phyloP scores from a whole-genome alignment of 2,329 filamentous ascomycete genomes.

The Paracorniculantispora psalliotae region DNA sequence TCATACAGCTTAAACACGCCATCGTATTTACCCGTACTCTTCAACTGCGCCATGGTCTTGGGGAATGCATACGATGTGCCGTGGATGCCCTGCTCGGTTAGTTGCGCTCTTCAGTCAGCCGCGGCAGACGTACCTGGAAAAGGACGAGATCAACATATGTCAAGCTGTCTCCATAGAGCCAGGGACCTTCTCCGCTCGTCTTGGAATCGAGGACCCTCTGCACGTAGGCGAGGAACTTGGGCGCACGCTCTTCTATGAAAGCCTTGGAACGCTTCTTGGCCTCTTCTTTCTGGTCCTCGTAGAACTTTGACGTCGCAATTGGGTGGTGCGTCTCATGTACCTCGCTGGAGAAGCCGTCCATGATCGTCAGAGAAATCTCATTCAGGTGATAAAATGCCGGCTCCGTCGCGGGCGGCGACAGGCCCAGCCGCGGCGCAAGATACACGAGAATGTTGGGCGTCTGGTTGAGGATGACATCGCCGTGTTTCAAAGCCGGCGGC shows the following conservation, averaged over 20 bases:
- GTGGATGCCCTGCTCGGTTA: constrained; percentile 42
- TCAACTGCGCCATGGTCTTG: constrained; percentile 54
- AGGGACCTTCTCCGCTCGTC: constrained; percentile 53
- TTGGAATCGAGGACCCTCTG: constrained; percentile 58
- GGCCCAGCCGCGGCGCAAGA: constrained; percentile 54
- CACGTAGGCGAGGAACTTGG: constrained; percentile 69
- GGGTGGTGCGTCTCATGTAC: constrained; percentile 74
- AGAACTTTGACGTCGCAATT: constrained; percentile 53
- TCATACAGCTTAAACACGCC: constrained; percentile 61
- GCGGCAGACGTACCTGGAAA: constrained; percentile 54
- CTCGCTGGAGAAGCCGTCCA: constrained; percentile 68
- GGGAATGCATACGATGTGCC: constrained; percentile 65
- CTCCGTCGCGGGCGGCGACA: constrained; percentile 40
- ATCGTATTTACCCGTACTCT: constrained; percentile 51
- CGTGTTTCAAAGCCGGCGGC: constrained; percentile 61
- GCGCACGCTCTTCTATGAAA: constrained; percentile 58
- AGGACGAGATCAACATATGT: constrained; percentile 70
- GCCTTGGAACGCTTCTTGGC: constrained; percentile 51
- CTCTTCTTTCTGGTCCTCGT: constrained; percentile 72
- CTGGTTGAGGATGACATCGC: constrained; percentile 59
- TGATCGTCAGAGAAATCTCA: constrained; percentile 59
- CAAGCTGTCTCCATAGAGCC: constrained; percentile 59
- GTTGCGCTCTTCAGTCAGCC: background rate
- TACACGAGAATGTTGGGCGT: constrained; percentile 70
- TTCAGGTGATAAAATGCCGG: constrained; percentile 56